Base-by-base conservation (phyloP, 108 stramenopile species). In the Phaeodactylum tricornutum region DNA sequence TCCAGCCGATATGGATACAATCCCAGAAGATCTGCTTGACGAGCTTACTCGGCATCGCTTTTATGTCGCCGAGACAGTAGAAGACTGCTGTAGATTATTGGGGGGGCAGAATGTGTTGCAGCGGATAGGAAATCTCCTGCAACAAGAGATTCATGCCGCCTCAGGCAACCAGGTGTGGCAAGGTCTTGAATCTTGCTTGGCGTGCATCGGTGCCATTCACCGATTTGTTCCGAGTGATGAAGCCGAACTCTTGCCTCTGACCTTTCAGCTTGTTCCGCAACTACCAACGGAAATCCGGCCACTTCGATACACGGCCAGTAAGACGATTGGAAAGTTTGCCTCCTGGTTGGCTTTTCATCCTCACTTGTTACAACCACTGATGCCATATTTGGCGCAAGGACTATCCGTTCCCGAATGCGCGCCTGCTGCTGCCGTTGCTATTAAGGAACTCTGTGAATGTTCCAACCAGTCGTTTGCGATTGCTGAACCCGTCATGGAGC, bases 1-100 rank as follows among this genome's bases (percentile, higher is more conserved):
- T 52, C 89, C 84, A 45, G 37, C 55, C 7, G 75, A 84, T 17
- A 61, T 78, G 29, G 79, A 75, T 29, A 72, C 77, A 24, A 29
- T 82, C 24, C 52, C 77, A 8, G 60, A 65, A 2, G 89, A 91
- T 47, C 48, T 62, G 20, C 40, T 77, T n/a, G 89, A 91, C 37
- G 89, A 91, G 37, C 64, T 87, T 40, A 61, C 79, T 53, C 60
- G 77, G 4, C 66, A 77, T 59, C 67, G 89, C 25, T 70, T 63
- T 47, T 91, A 84, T 59, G 77, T 86, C 22, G 64, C 75, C 2
- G 89, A 91, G 43, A 87, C 84, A 2, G 59, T 87, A 0, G 89
- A 91, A 64, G 89, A 91, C 65, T 91, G 84, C 47, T 91, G 89
- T 54, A 71, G 89, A 29, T 53, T 91, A 30, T 29, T 91, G 25